Evolutionary conservation across 2,329 filamentous ascomycete genomes (phyloP).

Genomic region (Escovopsis weberi): DNA sequence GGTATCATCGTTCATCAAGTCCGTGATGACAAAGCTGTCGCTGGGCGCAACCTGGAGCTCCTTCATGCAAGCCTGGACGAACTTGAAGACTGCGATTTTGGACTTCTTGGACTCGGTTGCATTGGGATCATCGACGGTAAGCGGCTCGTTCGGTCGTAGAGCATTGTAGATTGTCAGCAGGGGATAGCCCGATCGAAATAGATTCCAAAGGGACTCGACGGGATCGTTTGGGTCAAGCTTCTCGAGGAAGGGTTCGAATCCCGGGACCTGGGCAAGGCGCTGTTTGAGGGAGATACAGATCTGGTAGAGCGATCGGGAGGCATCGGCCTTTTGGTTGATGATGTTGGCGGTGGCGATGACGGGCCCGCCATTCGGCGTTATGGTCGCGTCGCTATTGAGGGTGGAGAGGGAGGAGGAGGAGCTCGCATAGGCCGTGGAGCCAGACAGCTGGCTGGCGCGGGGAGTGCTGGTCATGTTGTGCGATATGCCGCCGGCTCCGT

Average conservation of each 20-base stretch:
- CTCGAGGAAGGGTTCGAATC: slow-evolving; percentile 60
- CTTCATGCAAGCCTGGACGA: slow-evolving; percentile 75
- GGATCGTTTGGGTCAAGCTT: slow-evolving; percentile 60
- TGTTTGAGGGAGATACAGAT: slow-evolving; percentile 79
- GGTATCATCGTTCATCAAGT: slow-evolving; percentile 86
- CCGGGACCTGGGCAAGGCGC: slow-evolving; percentile 69
- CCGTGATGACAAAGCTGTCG: slow-evolving; percentile 83
- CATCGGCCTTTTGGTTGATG: slow-evolving; percentile 92
- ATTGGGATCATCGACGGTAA: slow-evolving; percentile 51
- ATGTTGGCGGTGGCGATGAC: slow-evolving; percentile 78
- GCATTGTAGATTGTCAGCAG: slow-evolving; percentile 82
- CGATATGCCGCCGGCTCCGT: slow-evolving; percentile 29
- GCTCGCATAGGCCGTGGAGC: slow-evolving; percentile 40
- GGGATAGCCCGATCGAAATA: slow-evolving; percentile 70
- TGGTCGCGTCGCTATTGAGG: slow-evolving; percentile 29
- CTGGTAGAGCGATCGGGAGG: slow-evolving; percentile 83
- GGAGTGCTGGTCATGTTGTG: slow-evolving; percentile 37
- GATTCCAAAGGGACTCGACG: slow-evolving; percentile 81
- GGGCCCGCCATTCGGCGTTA: slow-evolving; percentile 38
- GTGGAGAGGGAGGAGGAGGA: slow-evolving; percentile 38
- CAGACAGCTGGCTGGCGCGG: slow-evolving; percentile 48
- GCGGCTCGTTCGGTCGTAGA: slow-evolving; percentile 52
- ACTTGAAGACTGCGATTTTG: slow-evolving; percentile 83
- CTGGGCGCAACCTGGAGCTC: slow-evolving; percentile 65
- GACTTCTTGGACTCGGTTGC: slow-evolving; percentile 58